phyloP scores from a whole-genome alignment of 257 asterid genomes.

The Hygrophila difformis region DNA sequence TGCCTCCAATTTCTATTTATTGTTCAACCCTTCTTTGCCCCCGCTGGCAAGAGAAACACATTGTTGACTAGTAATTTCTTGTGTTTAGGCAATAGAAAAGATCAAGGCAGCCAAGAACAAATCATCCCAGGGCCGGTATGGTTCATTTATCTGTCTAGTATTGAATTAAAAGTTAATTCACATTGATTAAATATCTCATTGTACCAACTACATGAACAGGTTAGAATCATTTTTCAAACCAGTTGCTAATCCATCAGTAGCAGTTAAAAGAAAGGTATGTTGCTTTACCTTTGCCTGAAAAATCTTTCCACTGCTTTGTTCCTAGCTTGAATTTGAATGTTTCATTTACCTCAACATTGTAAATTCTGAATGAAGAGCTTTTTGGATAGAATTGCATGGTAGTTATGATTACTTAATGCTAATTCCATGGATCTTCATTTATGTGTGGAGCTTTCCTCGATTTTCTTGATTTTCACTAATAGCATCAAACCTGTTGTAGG shows the following conservation, averaged over 20 bases:
- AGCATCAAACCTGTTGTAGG: too few relatives aligned
- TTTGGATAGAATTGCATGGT: too few relatives aligned
- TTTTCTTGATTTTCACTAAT: too few relatives aligned
- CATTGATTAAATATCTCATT: constrained; percentile 12
- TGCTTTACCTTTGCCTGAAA: neutral
- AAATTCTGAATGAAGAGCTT: neutral
- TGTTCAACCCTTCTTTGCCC: neutral
- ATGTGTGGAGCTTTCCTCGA: too few relatives aligned
- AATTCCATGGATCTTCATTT: too few relatives aligned
- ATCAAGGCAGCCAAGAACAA: constrained; percentile 94
- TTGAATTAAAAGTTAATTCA: constrained; percentile 10
- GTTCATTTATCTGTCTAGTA: constrained; percentile 9
- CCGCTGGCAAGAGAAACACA: neutral
- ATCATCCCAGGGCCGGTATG: constrained; percentile 93
- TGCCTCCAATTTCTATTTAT: constrained; percentile 12
- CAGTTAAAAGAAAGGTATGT: constrained; percentile 74
- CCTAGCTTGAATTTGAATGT: neutral
- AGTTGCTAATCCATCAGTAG: constrained; percentile 50
- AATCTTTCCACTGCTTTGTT: neutral
- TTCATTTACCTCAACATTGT: neutral
- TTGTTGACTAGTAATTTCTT: constrained; percentile 3
- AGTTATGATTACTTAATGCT: too few relatives aligned
- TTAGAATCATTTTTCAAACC: constrained; percentile 94
- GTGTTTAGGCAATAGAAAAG: constrained; percentile 76
- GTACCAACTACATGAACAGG: constrained; percentile 36